Conservation (phyloP, 2,329 filamentous ascomycete species). For the Lomentospora prolificans region DNA sequence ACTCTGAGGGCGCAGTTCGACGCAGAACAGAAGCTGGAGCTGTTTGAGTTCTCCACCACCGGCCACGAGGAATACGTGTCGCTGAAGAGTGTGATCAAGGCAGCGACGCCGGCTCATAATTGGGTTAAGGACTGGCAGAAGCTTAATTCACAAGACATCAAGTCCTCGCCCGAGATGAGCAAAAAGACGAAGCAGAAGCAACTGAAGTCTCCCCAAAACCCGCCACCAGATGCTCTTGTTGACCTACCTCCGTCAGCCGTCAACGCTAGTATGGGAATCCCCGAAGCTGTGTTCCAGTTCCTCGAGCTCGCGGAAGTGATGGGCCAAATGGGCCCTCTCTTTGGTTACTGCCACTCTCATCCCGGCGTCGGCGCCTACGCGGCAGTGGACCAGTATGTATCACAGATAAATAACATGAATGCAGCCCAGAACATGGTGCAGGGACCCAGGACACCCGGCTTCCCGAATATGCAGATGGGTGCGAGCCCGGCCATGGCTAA, state of each 20-base stretch:
- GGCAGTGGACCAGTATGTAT: constrained; percentile 52
- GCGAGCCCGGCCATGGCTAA: constrained; percentile 51
- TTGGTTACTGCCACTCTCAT: constrained; percentile 46
- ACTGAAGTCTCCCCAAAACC: constrained; percentile 48
- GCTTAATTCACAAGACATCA: constrained; percentile 46
- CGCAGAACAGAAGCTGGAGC: constrained; percentile 66
- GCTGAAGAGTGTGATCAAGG: constrained; percentile 52
- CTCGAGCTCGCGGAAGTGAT: constrained; percentile 59
- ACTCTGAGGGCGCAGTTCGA: constrained; percentile 73
- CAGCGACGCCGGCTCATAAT: constrained; percentile 50
- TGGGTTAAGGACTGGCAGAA: constrained; percentile 59
- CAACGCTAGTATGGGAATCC: constrained; percentile 48
- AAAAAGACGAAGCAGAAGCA: constrained; percentile 53
- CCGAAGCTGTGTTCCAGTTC: constrained; percentile 52
- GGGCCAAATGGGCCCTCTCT: constrained; percentile 56
- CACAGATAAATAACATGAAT: constrained; percentile 28
- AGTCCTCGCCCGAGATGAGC: constrained; percentile 55
- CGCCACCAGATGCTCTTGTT: constrained; percentile 47
- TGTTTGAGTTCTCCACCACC: constrained; percentile 70
- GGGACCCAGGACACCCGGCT: constrained; percentile 43
- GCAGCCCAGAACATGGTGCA: constrained; percentile 33
- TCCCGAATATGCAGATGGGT: constrained; percentile 48
- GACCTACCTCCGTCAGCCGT: constrained; percentile 50
- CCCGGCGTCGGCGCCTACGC: constrained; percentile 44
- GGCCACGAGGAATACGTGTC: constrained; percentile 78